These are phyloP conservation scores for Sporobolomyces pararoseus DNA, from an alignment of 768 basidiomycete genomes.

Conservation along the genomic window DNA sequence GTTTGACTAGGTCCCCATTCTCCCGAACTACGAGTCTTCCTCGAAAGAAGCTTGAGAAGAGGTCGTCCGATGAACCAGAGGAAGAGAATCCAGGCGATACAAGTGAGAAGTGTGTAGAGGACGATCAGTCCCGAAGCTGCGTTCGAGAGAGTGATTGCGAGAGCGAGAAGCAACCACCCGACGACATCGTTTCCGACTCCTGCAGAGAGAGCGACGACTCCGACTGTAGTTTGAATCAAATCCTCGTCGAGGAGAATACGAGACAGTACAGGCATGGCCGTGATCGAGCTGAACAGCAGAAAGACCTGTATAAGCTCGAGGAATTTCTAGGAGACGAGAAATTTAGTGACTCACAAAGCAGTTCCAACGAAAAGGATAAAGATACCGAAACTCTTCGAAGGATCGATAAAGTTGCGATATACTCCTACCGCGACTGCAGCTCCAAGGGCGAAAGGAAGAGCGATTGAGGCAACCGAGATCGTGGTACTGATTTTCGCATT, in stretches of 20 bases:
- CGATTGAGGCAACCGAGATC: constrained; percentile 66
- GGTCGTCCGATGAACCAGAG: constrained; percentile 39
- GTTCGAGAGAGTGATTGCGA: constrained; percentile 79
- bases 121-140: constrained; percentile 69
- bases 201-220: constrained; percentile 72
- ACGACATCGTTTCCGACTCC: constrained; percentile 58
- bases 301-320: no score
- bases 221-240: constrained; percentile 77
- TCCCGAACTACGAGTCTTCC: constrained; percentile 67
- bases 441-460: constrained; percentile 76
- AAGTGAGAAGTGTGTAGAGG: constrained; percentile 69
- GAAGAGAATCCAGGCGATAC: constrained; percentile 54
- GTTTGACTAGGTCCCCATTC: constrained; percentile 65
- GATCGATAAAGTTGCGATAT: constrained; percentile 61
- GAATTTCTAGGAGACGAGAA: neutral
- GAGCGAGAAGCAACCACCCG: constrained; percentile 80
- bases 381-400: constrained; percentile 64
- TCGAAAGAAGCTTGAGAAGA: constrained; percentile 61
- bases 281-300: constrained; percentile 49
- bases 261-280: constrained; percentile 60
- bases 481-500: constrained; percentile 60
- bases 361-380: constrained; percentile 83
- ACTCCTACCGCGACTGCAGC: constrained; percentile 69
- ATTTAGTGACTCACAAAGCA: constrained; percentile 56
- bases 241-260: constrained; percentile 74